A percentile compares a stretch with the other conserved stretches of the same genome.
phyloP scores from a whole-genome alignment of 2,329 filamentous ascomycete genomes.

The Fusarium beomiforme region DNA sequence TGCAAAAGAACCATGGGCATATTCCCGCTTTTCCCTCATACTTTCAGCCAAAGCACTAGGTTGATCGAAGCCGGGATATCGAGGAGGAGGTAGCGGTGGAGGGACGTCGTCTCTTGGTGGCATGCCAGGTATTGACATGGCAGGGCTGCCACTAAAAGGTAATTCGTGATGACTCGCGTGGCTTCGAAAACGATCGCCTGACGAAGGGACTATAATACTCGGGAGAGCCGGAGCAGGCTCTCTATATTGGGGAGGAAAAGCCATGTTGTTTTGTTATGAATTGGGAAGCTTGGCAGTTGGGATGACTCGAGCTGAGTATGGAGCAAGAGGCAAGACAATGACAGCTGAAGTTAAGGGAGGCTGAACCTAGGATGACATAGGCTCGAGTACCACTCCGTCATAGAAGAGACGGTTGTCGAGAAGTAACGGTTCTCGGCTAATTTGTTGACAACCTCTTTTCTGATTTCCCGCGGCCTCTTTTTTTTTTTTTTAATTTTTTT shows the following conservation, averaged over 20 bases:
- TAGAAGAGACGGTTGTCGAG: slow-evolving; percentile 28
- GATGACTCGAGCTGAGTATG: slow-evolving; percentile 40
- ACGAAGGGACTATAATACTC: slow-evolving; percentile 49
- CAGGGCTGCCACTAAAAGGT: slow-evolving; percentile 48
- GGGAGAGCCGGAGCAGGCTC: slow-evolving; percentile 49
- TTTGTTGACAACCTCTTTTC: neutral
- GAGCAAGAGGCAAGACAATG: slow-evolving; percentile 39
- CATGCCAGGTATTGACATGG: slow-evolving; percentile 57
- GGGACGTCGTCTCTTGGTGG: slow-evolving; percentile 49
- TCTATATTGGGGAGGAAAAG: slow-evolving; percentile 50
- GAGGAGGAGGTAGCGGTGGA: slow-evolving; percentile 59
- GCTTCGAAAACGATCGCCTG: slow-evolving; percentile 43
- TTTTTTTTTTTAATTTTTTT: neutral
- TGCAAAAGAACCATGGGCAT: slow-evolving; percentile 44
- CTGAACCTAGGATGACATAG: slow-evolving; percentile 38
- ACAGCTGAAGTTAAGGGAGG: slow-evolving; percentile 39
- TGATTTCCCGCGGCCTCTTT: slow-evolving; percentile 14
- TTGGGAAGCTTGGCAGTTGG: slow-evolving; percentile 24
- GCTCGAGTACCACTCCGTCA: slow-evolving; percentile 39
- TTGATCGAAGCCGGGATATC: slow-evolving; percentile 49
- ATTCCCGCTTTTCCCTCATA: slow-evolving; percentile 45
- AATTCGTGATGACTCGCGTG: slow-evolving; percentile 45
- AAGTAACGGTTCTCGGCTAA: slow-evolving; percentile 14
- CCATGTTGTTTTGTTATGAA: slow-evolving; percentile 45
- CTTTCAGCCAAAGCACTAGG: slow-evolving; percentile 44